Base-by-base conservation (phyloP, 2,329 filamentous ascomycete genomes). In the Talaromyces atroroseus region DNA sequence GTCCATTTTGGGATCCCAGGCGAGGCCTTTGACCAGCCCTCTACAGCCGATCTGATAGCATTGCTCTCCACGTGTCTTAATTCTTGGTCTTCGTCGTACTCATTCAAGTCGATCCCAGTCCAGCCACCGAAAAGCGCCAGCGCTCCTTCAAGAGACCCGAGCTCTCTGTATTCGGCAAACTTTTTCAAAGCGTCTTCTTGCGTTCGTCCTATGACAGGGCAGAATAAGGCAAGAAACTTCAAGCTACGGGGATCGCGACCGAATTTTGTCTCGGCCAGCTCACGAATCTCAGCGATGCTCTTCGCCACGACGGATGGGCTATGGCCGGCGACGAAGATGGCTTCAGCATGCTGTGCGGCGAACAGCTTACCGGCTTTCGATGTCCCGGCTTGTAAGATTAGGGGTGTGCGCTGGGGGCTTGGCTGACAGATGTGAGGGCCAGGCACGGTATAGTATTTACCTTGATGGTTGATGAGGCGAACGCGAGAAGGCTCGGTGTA, bases 111-210 rank as follows among this genome's bases (percentile, higher is more conserved):
- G 48, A 86, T 84, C 0, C 84, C 87, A 0, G 87, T 89, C 86
- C 87, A 90, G 1, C 87, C 87, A 20, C 86, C 85, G 63, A 90
- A 90, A 18, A 90, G 69, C 1, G 86, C 84, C 56, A 89, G 66
- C 0, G 86, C 87, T 2, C 87, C 87, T 61, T 86, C 87, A 44
- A 80, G 76, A 1, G 80, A 80, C 0, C 84, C 87, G 64, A 88
- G 82, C 55, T 79, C 77, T 10, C 79, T 75, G 58, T 83, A 84
- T 5, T 88, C 82, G 0, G 76, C 71, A 52, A 85, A 82, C 69
- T 89, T 89, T 6, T 77, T 80, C 57, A 78, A 71, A 0, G 87
- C 87, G 65, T 88, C 85, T 56, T 85, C 83, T 60, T 87, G 80
- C 0, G 86, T 89, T 34, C 69, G 74, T 0, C 84, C 87, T 0